Conservation (phyloP, 1,139 yeast species). For the Debaryomyces udenii region DNA sequence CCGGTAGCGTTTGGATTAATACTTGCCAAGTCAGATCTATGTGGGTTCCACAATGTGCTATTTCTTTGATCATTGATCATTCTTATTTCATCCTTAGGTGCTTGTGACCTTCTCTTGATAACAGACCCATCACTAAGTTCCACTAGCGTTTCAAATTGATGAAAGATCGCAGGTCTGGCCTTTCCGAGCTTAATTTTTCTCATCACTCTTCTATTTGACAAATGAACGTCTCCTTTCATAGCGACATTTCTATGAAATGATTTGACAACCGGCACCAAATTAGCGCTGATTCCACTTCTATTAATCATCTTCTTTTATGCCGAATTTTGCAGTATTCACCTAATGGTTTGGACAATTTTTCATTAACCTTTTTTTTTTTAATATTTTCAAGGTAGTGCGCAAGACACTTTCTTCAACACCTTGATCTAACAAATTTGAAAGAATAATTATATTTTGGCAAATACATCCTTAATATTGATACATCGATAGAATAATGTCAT, state of each 20-base stretch:
- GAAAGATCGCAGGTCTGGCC: constrained; percentile 90
- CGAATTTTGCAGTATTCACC: no score
- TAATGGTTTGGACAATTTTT: not conserved
- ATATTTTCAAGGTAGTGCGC: constrained; percentile 8
- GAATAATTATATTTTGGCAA: constrained; percentile 2
- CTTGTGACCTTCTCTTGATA: constrained; percentile 77
- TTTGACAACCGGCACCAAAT: constrained; percentile 12
- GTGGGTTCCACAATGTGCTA: constrained; percentile 84
- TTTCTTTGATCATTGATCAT: constrained; percentile 89
- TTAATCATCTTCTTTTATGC: not conserved
- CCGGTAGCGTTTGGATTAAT: constrained; percentile 85
- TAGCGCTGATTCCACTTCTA: constrained; percentile 1
- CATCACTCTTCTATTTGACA: constrained; percentile 56
- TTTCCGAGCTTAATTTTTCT: constrained; percentile 66
- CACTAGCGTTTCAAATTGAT: constrained; percentile 83
- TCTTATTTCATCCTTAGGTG: constrained; percentile 84
- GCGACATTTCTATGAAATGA: constrained; percentile 28
- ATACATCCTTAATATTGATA: constrained; percentile 5
- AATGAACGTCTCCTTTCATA: constrained; percentile 42
- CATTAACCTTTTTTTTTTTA: constrained; percentile 5
- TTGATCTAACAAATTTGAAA: constrained; percentile 10
- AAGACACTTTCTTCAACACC: constrained; percentile 7
- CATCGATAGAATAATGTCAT: constrained; percentile 57
- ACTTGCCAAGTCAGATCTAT: constrained; percentile 73
- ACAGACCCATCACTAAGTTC: constrained; percentile 95